Percentiles rank a stretch among this genome's conserved stretches.
Evolutionary conservation across 2,329 filamentous ascomycete genomes (phyloP).

Genomic region (Passalora sequoiae): DNA sequence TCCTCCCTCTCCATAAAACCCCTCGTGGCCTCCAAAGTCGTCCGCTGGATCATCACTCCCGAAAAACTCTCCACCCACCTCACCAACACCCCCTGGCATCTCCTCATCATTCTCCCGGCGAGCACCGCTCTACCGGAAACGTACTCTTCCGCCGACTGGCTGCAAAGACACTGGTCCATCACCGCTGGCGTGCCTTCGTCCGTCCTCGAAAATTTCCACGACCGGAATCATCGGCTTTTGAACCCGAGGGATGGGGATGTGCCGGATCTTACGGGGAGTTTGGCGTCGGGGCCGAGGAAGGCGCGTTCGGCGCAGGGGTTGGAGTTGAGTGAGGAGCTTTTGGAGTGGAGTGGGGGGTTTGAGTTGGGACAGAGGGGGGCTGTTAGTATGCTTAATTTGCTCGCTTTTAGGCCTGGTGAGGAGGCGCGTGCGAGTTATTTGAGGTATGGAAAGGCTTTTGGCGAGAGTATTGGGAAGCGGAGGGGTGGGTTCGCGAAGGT

Average conservation of each 20-base stretch:
- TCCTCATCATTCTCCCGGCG: conserved; percentile 43
- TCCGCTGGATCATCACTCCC: conserved; percentile 50
- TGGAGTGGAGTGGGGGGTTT: conserved; percentile 46
- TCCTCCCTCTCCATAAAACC: conserved; percentile 34
- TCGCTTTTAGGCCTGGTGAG: conserved; percentile 52
- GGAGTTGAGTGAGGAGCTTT: conserved; percentile 50
- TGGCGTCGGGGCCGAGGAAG: conserved; percentile 31
- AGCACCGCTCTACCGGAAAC: conserved; percentile 23
- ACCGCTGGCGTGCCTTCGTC: conserved; percentile 43
- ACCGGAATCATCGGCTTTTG: conserved; percentile 38
- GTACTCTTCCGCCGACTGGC: conserved; percentile 24
- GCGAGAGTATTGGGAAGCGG: conserved; percentile 43
- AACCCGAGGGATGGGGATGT: conserved; percentile 30
- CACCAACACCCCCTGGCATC: conserved; percentile 43
- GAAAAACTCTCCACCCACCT: conserved; percentile 40
- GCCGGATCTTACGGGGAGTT: conserved; percentile 35
- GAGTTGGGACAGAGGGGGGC: conserved; percentile 36
- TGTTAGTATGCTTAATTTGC: conserved; percentile 60
- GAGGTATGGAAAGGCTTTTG: conserved; percentile 54
- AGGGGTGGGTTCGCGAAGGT: conserved; percentile 58
- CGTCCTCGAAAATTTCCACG: conserved; percentile 36
- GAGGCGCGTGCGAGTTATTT: conserved; percentile 49
- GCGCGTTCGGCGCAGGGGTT: conserved; percentile 45
- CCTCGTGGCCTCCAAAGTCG: conserved; percentile 40
- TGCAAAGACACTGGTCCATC: conserved; percentile 31